Conservation (phyloP, 345 rosid species). For the Citrus hindsii region DNA sequence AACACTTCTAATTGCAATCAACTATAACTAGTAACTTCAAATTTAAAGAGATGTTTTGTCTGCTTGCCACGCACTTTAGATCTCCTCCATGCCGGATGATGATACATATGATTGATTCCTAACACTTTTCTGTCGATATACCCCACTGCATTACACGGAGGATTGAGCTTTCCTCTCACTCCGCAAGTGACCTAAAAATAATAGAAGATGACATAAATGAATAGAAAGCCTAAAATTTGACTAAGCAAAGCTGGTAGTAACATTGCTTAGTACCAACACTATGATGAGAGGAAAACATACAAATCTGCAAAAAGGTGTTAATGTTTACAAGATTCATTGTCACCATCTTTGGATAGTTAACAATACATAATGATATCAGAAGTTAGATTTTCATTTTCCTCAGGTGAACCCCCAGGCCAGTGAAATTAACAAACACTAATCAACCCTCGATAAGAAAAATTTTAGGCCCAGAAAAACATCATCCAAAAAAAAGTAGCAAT, state of each 20-base stretch:
- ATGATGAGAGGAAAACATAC: background rate
- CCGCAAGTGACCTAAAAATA: conserved; percentile 63
- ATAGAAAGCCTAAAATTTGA: background rate
- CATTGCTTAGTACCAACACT: background rate
- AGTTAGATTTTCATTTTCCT: background rate
- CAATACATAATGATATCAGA: background rate
- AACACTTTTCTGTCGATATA: conserved; percentile 67
- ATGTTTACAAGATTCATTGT: background rate
- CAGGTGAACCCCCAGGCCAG: background rate
- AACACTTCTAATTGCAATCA: background rate
- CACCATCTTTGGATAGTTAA: background rate
- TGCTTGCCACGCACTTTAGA: conserved; percentile 47
- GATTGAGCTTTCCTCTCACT: conserved; percentile 71
- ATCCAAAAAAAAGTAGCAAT: background rate
- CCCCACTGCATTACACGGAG: conserved; percentile 91
- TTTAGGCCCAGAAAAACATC: background rate
- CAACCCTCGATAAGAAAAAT: background rate
- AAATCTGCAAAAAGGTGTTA: background rate
- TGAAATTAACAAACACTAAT: background rate
- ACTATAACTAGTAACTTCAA: conserved; percentile 9
- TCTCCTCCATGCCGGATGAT: conserved; percentile 90
- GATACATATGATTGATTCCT: conserved; percentile 74
- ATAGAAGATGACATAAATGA: background rate
- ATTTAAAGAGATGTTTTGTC: background rate
- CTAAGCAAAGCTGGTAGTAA: background rate